Base-by-base conservation (phyloP, 2,329 filamentous ascomycete genomes). In the Calonectria naviculata region DNA sequence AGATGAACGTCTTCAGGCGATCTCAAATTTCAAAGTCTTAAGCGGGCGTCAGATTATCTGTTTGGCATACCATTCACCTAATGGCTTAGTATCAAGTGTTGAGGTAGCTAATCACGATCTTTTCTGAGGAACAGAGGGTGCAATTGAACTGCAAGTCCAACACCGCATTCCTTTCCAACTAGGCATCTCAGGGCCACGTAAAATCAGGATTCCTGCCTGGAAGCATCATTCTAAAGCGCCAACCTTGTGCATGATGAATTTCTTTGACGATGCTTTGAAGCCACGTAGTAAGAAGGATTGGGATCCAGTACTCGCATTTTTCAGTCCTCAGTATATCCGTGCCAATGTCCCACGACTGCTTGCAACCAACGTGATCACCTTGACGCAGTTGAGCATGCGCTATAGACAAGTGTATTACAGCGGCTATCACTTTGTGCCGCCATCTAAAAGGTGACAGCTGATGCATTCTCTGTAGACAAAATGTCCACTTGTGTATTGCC, bases 171-270 rank as follows among this genome's bases (percentile, higher is more conserved):
- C n/a, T n/a, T n/a, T n/a, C n/a, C n/a, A n/a, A n/a, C n/a, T n/a
- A n/a, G n/a, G n/a, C 31, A 34, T 42, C 44, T 62, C 31, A 64
- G 9, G 61, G 21, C 76, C 76, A 77, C 0, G 71, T 74, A 19
- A 78, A n/a, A 54, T 80, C 78, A 3, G 76, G 77, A 15, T 72
- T 79, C 0, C 78, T 80, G 0, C 77, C 76, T 0, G 80, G 80
- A 21, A 81, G 67, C 76, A 81, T 81, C 34, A 81, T 79, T 0
- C 78, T 74, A n/a, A 82, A 74, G 1, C 75, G 73, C 81, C 81
- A 82, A 0, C 77, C 78, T 21, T 78, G 74, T 0, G 52, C 24
- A 26, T 70, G 61, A 41, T 80, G 75, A 5, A 81, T 78, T 13
- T 73, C 75, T 1, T 58, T 67, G 12, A 75, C 78, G 42, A 82